Conservation (phyloP, 2,329 filamentous ascomycete genomes). For the Biscogniauxia mediterranea region DNA sequence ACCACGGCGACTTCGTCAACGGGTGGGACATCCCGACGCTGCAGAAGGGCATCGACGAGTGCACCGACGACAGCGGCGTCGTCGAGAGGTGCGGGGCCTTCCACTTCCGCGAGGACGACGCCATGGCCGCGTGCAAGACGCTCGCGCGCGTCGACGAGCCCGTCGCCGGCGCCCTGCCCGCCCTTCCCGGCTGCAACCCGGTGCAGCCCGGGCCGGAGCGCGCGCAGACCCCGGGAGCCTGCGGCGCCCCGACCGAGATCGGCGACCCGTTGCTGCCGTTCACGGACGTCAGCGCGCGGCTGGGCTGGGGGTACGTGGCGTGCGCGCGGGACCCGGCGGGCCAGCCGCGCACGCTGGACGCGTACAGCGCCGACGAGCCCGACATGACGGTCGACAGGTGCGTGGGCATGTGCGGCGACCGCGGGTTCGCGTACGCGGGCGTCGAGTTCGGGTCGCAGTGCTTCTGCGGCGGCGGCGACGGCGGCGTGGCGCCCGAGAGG, state of each 20-base stretch:
- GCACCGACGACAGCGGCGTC: conserved; percentile 42
- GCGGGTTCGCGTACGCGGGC: conserved; percentile 22
- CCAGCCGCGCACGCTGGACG: conserved; percentile 27
- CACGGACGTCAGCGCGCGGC: conserved; percentile 42
- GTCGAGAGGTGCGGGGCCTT: conserved; percentile 44
- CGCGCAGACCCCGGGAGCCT: conserved; percentile 19
- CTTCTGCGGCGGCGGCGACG: conserved; percentile 31
- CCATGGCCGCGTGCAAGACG: conserved; percentile 45
- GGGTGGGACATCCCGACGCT: conserved; percentile 55
- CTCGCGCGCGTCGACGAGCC: conserved; percentile 42
- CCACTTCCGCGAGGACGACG: conserved; percentile 39
- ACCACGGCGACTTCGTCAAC: conserved; percentile 59
- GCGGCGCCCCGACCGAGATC: conserved; percentile 38
- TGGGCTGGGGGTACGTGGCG: conserved; percentile 51
- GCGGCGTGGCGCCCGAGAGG: conserved; percentile 25
- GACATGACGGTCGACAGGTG: conserved; percentile 30
- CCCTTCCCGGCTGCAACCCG: conserved; percentile 56
- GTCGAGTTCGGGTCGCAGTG: conserved; percentile 27
- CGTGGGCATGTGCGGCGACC: conserved; percentile 16
- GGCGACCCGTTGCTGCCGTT: conserved; percentile 39
- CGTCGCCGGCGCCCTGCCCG: conserved; percentile 40
- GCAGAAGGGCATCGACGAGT: conserved; percentile 48
- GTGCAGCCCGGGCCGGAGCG: conserved; percentile 34
- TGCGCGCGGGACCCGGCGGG: conserved; percentile 42
- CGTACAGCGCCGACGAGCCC: conserved; percentile 11